phyloP scores from a whole-genome alignment of 1,139 yeast genomes.

The Blastobotrys raffinosifermentans region DNA sequence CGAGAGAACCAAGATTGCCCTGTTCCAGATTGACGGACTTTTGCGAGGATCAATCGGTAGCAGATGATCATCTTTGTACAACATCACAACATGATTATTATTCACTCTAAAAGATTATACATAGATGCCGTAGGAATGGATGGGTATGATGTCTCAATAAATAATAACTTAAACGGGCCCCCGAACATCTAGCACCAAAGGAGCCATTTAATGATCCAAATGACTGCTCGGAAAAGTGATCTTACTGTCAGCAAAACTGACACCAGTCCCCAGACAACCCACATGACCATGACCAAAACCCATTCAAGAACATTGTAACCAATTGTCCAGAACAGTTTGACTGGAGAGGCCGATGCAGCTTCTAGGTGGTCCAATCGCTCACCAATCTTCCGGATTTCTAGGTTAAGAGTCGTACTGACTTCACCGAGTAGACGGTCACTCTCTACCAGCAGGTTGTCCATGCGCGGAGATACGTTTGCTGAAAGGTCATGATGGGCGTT shows the following conservation, averaged over 20 bases:
- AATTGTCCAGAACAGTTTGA: conserved; percentile 21
- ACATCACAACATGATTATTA: no score
- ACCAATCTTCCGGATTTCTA: conserved; percentile 63
- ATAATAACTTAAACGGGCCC: no score
- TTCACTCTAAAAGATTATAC: no score
- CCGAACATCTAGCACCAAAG: conserved; percentile 30
- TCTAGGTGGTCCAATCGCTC: conserved; percentile 58
- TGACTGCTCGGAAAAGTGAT: conserved; percentile 33
- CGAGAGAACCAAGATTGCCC: conserved; percentile 45
- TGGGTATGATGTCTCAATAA: no score
- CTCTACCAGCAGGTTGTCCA: conserved; percentile 61
- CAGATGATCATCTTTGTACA: no score
- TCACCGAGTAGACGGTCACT: conserved; percentile 79
- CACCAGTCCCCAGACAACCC: conserved; percentile 68
- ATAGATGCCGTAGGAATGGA: no score
- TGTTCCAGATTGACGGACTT: conserved; percentile 32
- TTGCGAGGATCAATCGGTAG: background rate
- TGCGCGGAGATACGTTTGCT: conserved; percentile 39
- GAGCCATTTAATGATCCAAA: conserved; percentile 42
- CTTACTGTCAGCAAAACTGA: conserved; percentile 45
- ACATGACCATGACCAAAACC: conserved; percentile 54
- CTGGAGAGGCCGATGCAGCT: conserved; percentile 17
- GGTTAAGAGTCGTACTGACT: conserved; percentile 70
- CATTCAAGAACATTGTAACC: conserved; percentile 40
- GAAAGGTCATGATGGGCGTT: conserved; percentile 29